Evolutionary conservation across 163 green algal species (phyloP), one percentile per base, ranked within the genome.

Genomic region (Coccomyxa subellipsoidea): DNA sequence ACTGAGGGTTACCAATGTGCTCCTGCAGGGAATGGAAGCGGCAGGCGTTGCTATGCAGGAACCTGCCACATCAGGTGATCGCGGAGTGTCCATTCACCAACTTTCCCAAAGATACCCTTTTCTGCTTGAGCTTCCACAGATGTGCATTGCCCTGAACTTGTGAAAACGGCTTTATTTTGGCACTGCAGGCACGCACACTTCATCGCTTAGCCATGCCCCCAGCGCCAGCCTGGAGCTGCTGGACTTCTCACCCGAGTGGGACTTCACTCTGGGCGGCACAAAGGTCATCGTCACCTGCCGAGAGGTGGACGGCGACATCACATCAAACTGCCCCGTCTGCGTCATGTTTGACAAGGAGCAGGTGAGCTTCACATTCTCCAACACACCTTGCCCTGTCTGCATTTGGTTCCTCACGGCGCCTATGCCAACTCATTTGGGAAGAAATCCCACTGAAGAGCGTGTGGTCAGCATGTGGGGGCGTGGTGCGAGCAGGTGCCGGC

Each of bases 161-260:
- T 59, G 23, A 2, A 27, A 12, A 59, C 47, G 4, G 15, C 23
- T 12, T 59, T 59, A 18, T 59, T 12, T 59, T 12, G 15, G 47
- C 47, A 59, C 3, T 59, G 47, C 47, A 59, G 47, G 15, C 47
- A 59, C 47, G 47, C 47, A 59, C 23, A 7, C 47, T 1, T 59
- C 47, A 59, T 12, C 15, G 15, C 5, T 59, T 2, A 59, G 23
- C 47, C 47, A 59, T 59, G 47, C 47, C 3, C 23, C 47, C 5
- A 8, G 47, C 23, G 21, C 27, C 66, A 73, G 66, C 66, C 66
- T 73, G 54, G 59, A 70, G 34, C 32, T 84, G 36, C 53, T 37
- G 7, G 81, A 84, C 81, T 84, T 71, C 66, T 71, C 73, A 6
- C 81, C 81, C 0, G 53, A 81, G 4, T 84, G 81, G 81, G 81